A percentile compares a stretch with the other conserved stretches of the same genome.
Evolutionary conservation across 108 stramenopile species (phyloP).

Genomic region (Nitzschia sp.): DNA sequence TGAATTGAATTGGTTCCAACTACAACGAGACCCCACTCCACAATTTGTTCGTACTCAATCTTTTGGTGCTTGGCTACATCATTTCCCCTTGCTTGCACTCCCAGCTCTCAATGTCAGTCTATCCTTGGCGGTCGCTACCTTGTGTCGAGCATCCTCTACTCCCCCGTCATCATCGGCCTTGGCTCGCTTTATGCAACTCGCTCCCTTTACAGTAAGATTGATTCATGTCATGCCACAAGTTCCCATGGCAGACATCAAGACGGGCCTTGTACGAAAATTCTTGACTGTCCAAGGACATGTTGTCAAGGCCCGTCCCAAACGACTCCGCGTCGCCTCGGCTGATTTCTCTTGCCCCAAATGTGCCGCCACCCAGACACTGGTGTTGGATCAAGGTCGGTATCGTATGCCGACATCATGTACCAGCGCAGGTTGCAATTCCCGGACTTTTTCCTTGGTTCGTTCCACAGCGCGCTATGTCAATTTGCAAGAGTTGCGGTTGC

Average conservation of each 20-base stretch:
- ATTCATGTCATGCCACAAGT: slow-evolving; percentile 44
- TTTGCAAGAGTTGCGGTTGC: slow-evolving; percentile 89
- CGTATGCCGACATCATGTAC: slow-evolving; percentile 73
- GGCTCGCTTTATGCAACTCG: slow-evolving; percentile 41
- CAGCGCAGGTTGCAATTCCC: slow-evolving; percentile 53
- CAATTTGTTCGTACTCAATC: slow-evolving; percentile 25
- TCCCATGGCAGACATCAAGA: slow-evolving; percentile 57
- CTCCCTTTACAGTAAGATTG: slow-evolving; percentile 38
- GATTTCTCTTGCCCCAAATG: slow-evolving; percentile 90
- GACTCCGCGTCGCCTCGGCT: slow-evolving; percentile 76
- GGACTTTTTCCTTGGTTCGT: slow-evolving; percentile 68
- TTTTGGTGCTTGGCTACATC: slow-evolving; percentile 55
- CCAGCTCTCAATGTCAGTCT: slow-evolving; percentile 40
- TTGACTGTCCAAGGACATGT: slow-evolving; percentile 89
- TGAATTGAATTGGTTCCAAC: slow-evolving; percentile 52
- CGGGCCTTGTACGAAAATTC: slow-evolving; percentile 58
- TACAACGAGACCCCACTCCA: slow-evolving; percentile 23
- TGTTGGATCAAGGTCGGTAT: slow-evolving; percentile 71
- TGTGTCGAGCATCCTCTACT: slow-evolving; percentile 20
- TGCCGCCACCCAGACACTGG: slow-evolving; percentile 57
- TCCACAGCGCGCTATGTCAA: slow-evolving; percentile 86
- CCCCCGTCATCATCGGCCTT: slow-evolving; percentile 8
- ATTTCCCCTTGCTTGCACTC: slow-evolving; percentile 42
- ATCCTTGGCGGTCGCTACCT: slow-evolving; percentile 40
- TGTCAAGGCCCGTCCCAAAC: slow-evolving; percentile 88